Base-by-base conservation (phyloP, 176 grass and related monocot genomes). In the Zoysia pacifica region DNA sequence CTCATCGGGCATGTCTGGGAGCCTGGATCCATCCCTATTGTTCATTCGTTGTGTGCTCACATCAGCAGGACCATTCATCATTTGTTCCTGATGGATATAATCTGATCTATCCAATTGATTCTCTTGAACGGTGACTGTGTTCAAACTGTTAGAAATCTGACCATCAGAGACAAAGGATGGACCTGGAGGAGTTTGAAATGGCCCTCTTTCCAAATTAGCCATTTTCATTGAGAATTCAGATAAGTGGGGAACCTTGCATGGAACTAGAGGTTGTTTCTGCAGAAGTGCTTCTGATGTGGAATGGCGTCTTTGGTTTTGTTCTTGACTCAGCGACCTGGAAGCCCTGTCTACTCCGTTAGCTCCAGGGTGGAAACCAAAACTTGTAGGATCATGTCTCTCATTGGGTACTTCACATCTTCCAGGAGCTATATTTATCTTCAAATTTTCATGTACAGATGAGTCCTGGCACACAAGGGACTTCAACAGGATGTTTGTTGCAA, bases 221-320 rank as follows among this genome's bases (percentile, higher is more conserved):
- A 65, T 62, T 73, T 83, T 83, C 75, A 48, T 69, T 40, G 53
- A 6, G 60, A 59, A 67, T 86, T 80, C 81, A 72, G 72, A 76
- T 75, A 72, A 55, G 42, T 79, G 83, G 79, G 80, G 39, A 86
- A 72, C 77, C 56, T 76, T 75, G 54, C 41, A 75, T 12, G 69
- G 35, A 58, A 72, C 74, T 40, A 48, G 45, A 64, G 70, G 53
- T 43, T 86, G 80, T 44, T 89, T 83, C 19, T 84, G 86, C 70
- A 55, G 81, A 51, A 86, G 60, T 80, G 54, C 38, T 59, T 79
- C 84, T 82, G 78, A 46, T 80, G 63, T 69, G 36, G 81, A 77
- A 84, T 86, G 62, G 65, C 20, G 75, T 83, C 73, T 85, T 70
- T 43, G 76, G 45, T 84, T 62, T 66, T 65, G 74, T 75, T 78